Evolutionary conservation across 257 asterid genomes (phyloP).

Genomic region (Vinca minor): DNA sequence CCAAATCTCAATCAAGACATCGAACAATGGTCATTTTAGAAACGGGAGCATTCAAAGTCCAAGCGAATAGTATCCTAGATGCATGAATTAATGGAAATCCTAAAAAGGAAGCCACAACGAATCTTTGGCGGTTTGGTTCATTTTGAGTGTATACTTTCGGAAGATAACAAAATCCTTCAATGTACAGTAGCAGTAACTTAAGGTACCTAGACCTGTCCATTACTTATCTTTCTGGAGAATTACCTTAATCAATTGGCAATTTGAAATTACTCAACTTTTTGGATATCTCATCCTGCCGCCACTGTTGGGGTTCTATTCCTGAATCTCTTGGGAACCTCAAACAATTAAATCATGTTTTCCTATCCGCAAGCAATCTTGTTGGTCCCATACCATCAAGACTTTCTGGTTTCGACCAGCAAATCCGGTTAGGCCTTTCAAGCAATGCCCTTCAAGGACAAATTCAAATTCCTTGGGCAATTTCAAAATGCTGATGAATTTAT

Average conservation of each 20-base stretch:
- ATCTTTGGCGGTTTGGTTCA: too few relatives aligned
- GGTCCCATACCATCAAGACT: constrained; percentile 23
- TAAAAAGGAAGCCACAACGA: too few relatives aligned
- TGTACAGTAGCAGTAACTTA: constrained; percentile 10
- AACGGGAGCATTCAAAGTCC: too few relatives aligned
- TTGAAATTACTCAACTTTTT: too few relatives aligned
- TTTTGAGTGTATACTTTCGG: too few relatives aligned
- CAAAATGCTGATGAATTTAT: background rate
- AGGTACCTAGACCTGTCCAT: constrained; percentile 7
- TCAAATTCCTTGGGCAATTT: constrained; percentile 14
- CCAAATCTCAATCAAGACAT: too few relatives aligned
- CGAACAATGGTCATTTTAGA: too few relatives aligned
- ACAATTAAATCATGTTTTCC: constrained; percentile 2
- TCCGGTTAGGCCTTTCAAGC: constrained; percentile 8
- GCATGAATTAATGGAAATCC: too few relatives aligned
- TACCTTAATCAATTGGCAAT: too few relatives aligned
- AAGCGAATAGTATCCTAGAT: too few relatives aligned
- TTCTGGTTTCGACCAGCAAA: constrained; percentile 15
- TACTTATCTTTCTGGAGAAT: constrained; percentile 13
- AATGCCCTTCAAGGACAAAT: constrained; percentile 16
- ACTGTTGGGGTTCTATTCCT: constrained; percentile 21
- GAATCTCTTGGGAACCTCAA: constrained; percentile 21
- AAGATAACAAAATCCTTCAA: too few relatives aligned
- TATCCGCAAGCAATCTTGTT: constrained; percentile 13
- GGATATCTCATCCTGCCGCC: constrained; percentile 13